Base-by-base conservation (phyloP, 805 yeast species). In the Candida glaebosa region DNA sequence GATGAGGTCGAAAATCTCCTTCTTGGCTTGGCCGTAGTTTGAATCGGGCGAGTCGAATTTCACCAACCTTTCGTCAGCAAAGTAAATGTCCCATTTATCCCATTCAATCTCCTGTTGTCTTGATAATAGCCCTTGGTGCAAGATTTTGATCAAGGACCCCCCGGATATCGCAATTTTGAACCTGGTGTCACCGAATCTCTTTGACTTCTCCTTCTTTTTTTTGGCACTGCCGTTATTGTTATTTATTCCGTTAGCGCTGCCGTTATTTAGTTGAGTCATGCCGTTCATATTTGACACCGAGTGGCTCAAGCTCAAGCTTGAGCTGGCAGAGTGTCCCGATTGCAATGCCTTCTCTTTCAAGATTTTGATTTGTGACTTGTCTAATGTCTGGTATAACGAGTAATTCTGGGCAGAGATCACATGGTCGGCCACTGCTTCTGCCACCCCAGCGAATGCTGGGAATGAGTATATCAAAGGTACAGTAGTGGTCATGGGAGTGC, bases 351-450 rank as follows among this genome's bases (percentile, higher is more conserved):
- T 60, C 34, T 58, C 60, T 54, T 65, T 61, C 42, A 61, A 47
- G n/a, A 51, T 42, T 31, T 51, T 58, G 30, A 69, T 67, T 47
- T 61, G 61, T 14, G 54, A 50, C 20, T 46, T 52, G 47, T 70
- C 74, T 45, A 65, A 51, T 2, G 73, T 65, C 45, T 65, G 60
- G 53, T 71, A 76, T 30, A 85, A 65, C 7, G 89, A 78, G 46
- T 75, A 64, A 56, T 90, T 87, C 65, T 93, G 98, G 9, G 96
- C 95, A 20, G 86, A 79, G 26, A 89, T 80, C 37, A 91, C 84
- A 62, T 90, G 96, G 63, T 93, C 96, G 1, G 97, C 97, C 20
- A 91, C 96, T 18, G 98, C 98, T 41, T 86, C 95, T 2, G 98
- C 97, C 24, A 91, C 96, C 14, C 87, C 93, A 20, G 81, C 72